Conservation (phyloP, 129 eudicot genomes). For the Centella asiatica region DNA sequence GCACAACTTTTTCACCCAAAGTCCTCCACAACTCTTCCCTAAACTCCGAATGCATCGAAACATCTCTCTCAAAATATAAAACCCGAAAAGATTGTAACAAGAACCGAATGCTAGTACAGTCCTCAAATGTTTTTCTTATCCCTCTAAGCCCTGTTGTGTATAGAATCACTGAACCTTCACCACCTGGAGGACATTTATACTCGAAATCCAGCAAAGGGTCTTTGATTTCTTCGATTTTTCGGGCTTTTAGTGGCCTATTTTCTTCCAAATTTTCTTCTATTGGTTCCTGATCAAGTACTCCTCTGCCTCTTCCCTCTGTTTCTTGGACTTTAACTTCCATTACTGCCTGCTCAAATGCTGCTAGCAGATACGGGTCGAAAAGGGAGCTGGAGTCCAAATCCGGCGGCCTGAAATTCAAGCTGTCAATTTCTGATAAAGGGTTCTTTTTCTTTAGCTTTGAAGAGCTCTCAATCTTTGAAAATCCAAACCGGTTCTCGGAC, state of each 20-base stretch:
- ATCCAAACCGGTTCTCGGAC: not conserved
- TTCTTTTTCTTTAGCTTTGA: constrained; percentile 4
- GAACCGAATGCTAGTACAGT: constrained; percentile 60
- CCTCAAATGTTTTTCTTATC: constrained; percentile 79
- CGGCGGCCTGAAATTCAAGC: constrained; percentile 46
- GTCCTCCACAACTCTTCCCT: constrained; percentile 68
- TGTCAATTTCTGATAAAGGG: constrained; percentile 48
- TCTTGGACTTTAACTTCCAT: constrained; percentile 19
- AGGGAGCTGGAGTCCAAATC: constrained; percentile 59
- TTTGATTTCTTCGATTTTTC: constrained; percentile 6
- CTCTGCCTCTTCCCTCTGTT: constrained; percentile 3
- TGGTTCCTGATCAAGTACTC: not conserved
- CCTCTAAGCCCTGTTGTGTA: constrained; percentile 86
- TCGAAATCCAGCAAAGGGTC: constrained; percentile 32
- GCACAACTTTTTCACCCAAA: constrained; percentile 58
- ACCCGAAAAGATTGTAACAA: constrained; percentile 52
- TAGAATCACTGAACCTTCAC: constrained; percentile 50
- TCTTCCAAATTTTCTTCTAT: not conserved
- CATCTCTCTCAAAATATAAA: constrained; percentile 57
- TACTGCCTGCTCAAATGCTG: constrained; percentile 66
- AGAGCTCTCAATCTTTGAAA: constrained; percentile 1
- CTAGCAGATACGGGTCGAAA: constrained; percentile 68
- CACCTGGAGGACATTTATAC: constrained; percentile 81
- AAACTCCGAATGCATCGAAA: constrained; percentile 71
- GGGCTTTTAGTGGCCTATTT: not conserved